Evolutionary conservation across 345 rosid genomes (phyloP).

Genomic region (Lumnitzera littorea): DNA sequence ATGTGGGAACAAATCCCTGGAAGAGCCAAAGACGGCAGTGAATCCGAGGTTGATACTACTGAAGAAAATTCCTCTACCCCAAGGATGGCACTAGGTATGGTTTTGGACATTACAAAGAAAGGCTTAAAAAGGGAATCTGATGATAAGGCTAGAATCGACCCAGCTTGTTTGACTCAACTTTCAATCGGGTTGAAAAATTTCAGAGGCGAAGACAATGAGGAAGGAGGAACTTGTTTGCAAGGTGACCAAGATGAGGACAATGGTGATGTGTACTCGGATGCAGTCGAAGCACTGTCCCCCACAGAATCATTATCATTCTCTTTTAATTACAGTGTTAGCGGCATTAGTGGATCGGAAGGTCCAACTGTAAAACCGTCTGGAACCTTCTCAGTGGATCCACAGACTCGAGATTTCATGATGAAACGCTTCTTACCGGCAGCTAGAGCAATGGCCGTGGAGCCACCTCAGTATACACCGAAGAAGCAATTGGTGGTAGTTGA

Average conservation of each 20-base stretch:
- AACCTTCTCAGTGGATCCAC: constrained; percentile 40
- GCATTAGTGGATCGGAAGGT: constrained; percentile 49
- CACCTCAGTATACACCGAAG: constrained; percentile 53
- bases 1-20: constrained; percentile 88
- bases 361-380: constrained; percentile 32
- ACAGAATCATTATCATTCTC: constrained; percentile 52
- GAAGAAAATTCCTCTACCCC: constrained; percentile 24
- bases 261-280: constrained; percentile 66
- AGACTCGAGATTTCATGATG: constrained; percentile 79
- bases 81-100: constrained; percentile 33
- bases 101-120: constrained; percentile 17
- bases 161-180: neutral
- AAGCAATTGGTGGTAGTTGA: constrained; percentile 42
- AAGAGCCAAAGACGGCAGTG: constrained; percentile 28
- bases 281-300: constrained; percentile 45
- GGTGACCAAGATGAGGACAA: constrained; percentile 23
- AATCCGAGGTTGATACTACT: constrained; percentile 7
- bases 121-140: too few relatives aligned
- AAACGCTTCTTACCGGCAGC: constrained; percentile 95
- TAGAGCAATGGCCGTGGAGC: constrained; percentile 79
- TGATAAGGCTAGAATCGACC: too few relatives aligned
- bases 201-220: constrained; percentile 17
- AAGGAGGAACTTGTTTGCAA: constrained; percentile 16
- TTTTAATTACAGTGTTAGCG: constrained; percentile 43
- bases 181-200: constrained; percentile 14